phyloP scores from a whole-genome alignment of 2,329 filamentous ascomycete species.

The Ophiostoma australiae region DNA sequence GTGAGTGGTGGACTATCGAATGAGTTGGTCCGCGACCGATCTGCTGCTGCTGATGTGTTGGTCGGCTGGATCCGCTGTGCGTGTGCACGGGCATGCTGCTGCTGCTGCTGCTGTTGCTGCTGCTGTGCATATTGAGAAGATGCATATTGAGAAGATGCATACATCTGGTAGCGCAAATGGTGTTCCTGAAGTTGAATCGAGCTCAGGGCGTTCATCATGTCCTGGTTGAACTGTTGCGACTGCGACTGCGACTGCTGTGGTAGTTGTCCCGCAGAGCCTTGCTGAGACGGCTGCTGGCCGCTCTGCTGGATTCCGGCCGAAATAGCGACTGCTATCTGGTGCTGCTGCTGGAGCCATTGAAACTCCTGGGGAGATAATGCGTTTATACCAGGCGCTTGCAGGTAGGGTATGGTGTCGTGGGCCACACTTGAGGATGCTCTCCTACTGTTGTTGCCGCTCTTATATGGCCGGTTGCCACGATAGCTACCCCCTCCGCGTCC shows the following conservation, averaged over 20 bases:
- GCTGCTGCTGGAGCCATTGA: conserved; percentile 46
- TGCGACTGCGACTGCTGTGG: conserved; percentile 37
- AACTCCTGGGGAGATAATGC: conserved; percentile 43
- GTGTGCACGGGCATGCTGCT: conserved; percentile 39
- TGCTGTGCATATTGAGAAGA: conserved; percentile 45
- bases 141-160: conserved; percentile 43
- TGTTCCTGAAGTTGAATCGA: conserved; percentile 40
- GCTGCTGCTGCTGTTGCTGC: conserved; percentile 32
- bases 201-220: conserved; percentile 30
- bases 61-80: conserved; percentile 41
- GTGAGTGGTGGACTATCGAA: conserved; percentile 58
- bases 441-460: conserved; percentile 44
- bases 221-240: conserved; percentile 36
- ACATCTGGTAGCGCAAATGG: conserved; percentile 41
- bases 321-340: conserved; percentile 15
- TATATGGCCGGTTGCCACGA: conserved; percentile 46
- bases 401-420: conserved; percentile 48
- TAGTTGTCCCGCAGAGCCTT: conserved; percentile 37
- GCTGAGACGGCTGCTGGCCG: conserved; percentile 35
- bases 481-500: conserved; percentile 29
- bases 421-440: conserved; percentile 51
- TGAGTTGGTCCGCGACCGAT: conserved; percentile 57
- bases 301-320: conserved; percentile 33
- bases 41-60: conserved; percentile 36
- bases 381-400: conserved; percentile 37